Evolutionary conservation across 768 basidiomycete species (phyloP).

Genomic region (Lentinula aciculospora): DNA sequence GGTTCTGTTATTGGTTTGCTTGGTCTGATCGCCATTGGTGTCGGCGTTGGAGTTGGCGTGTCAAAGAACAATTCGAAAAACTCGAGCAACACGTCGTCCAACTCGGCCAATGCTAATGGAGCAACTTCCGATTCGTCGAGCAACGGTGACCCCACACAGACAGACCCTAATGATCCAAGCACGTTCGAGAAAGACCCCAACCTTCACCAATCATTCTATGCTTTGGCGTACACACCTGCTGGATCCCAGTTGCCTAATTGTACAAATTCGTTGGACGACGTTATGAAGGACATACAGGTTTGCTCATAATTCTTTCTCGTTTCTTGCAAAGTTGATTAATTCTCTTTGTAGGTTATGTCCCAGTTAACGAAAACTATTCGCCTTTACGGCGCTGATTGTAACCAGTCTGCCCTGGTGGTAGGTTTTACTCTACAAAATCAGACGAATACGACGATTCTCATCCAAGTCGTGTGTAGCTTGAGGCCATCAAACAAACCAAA

Average conservation of each 20-base stretch:
- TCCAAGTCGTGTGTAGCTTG: slow-evolving; percentile 38
- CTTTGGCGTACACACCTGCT: slow-evolving; percentile 80
- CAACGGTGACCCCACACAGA: slow-evolving; percentile 15
- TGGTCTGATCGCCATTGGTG: slow-evolving; percentile 41
- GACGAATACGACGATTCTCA: neutral
- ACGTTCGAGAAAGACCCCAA: slow-evolving; percentile 65
- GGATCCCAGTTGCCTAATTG: slow-evolving; percentile 70
- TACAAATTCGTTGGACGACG: slow-evolving; percentile 45
- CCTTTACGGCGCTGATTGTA: slow-evolving; percentile 86
- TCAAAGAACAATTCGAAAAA: slow-evolving; percentile 24
- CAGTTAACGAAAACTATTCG: slow-evolving; percentile 82
- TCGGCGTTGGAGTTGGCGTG: slow-evolving; percentile 54
- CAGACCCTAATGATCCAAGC: slow-evolving; percentile 63
- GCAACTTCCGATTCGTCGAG: slow-evolving; percentile 8
- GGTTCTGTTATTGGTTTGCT: slow-evolving; percentile 32
- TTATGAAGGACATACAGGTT: slow-evolving; percentile 72
- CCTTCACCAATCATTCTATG: slow-evolving; percentile 75
- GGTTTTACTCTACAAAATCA: too few relatives aligned
- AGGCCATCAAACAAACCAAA: slow-evolving; percentile 88
- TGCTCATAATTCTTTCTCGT: slow-evolving; percentile 6
- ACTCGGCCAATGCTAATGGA: slow-evolving; percentile 8
- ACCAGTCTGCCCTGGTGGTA: slow-evolving; percentile 72
- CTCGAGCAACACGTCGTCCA: slow-evolving; percentile 17
- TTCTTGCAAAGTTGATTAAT: slow-evolving; percentile 10
- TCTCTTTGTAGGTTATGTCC: slow-evolving; percentile 56